Evolutionary conservation across 73 alveolate genomes (phyloP).

Genomic region (Paramecium primaurelia): DNA sequence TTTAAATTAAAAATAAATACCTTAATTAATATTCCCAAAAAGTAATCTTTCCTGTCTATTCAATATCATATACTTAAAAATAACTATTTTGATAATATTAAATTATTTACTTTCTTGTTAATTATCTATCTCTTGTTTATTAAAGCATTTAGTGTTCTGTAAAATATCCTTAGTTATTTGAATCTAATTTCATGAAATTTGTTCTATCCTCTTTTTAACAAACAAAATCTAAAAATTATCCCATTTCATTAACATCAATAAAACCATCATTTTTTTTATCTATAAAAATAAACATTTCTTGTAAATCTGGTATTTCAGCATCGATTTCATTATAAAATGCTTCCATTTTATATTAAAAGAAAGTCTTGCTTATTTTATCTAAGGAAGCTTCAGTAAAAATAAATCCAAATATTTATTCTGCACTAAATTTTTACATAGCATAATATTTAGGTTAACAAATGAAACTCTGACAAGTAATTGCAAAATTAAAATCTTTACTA

Average conservation of each 20-base stretch:
- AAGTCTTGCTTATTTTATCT: not conserved
- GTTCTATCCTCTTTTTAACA: not conserved
- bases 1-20: not conserved
- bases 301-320: not conserved
- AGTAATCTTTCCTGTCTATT: not conserved
- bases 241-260: conserved; percentile 9
- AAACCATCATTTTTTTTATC: not conserved
- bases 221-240: not conserved
- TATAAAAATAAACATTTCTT: not conserved
- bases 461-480: conserved; percentile 4
- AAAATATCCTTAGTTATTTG: not conserved
- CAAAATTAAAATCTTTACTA: not conserved
- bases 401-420: not conserved
- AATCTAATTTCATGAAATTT: not conserved
- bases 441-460: not conserved
- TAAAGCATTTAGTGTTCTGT: not conserved
- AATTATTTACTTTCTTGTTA: not conserved
- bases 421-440: not conserved
- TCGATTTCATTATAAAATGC: not conserved
- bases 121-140: not conserved
- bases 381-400: not conserved
- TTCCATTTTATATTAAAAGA: not conserved
- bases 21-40: conserved; percentile 3
- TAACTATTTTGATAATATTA: not conserved
- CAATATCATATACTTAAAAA: not conserved